Evolutionary conservation across 1,139 yeast genomes (phyloP), one percentile per base, ranked within the genome.

Genomic region (Pneumocystis oryctolagi): DNA sequence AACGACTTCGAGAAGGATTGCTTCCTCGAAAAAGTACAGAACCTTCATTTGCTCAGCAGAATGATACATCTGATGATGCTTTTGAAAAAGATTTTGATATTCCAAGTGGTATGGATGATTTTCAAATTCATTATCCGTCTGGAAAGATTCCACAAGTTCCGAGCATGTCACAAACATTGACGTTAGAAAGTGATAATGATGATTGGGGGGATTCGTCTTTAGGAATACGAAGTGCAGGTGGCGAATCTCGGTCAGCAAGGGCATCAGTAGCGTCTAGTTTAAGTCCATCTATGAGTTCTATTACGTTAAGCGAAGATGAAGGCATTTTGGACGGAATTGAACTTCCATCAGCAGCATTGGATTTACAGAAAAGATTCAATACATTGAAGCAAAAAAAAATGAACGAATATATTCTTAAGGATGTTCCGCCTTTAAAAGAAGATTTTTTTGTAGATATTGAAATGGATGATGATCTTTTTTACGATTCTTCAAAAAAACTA

Each of bases 361-460:
- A 67, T 42, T 59, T 67, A 32, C 66, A 63, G 28, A 37, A 37
- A 16, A 62, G 62, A 25, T 61, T 42, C 47, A 35, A 12, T 30
- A 58, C 37, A 39, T 61, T 25, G 5, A 60, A 18, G 12, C 64
- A 34, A 34, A 59, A 55, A 18, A 64, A 39, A 61, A 61, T 55
- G 16, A 63, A 60, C 14, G 63, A 42, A 37, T 58, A 28, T 47
- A 55, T 57, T 6, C 40, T 37, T n/a, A 60, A 30, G 34, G 57
- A n/a, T 61, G 31, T 3, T 20, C 58, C 20, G 32, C 59, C 39
- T 39, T 25, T 20, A 58, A 35, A 35, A 53, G 68, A 66, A 14
- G 65, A 66, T 35, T 63, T 65, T 60, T 59, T 66, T 14, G 67
- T 64, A n/a, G 68, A 67, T 6, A 61, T 66, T 14, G 66, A 65